Conservation (phyloP, 2,329 filamentous ascomycete genomes). For the Alternaria incomplexa region DNA sequence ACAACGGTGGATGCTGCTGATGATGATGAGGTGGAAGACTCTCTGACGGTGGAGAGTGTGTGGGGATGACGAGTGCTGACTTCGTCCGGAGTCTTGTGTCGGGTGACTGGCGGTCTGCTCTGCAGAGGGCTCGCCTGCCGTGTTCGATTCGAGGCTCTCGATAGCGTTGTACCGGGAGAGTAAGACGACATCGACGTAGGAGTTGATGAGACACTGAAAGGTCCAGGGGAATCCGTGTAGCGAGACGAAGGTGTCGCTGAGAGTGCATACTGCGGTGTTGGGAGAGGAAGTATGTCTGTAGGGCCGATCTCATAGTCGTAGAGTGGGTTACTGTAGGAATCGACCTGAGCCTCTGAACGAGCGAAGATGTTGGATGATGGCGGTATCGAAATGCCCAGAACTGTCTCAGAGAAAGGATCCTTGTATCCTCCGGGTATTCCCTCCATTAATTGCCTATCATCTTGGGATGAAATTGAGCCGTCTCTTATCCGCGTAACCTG, state of each 20-base stretch:
- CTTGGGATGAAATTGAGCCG: slow-evolving; percentile 44
- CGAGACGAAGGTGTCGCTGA: slow-evolving; percentile 77
- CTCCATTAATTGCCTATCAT: slow-evolving; percentile 33
- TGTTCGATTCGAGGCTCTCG: slow-evolving; percentile 53
- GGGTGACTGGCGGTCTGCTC: slow-evolving; percentile 66
- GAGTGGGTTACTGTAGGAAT: slow-evolving; percentile 26
- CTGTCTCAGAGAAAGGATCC: slow-evolving; percentile 52
- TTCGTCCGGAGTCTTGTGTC: slow-evolving; percentile 62
- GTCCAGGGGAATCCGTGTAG: slow-evolving; percentile 74
- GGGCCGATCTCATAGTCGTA: slow-evolving; percentile 59
- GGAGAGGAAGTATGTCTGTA: slow-evolving; percentile 70
- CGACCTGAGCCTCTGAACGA: slow-evolving; percentile 34
- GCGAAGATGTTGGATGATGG: slow-evolving; percentile 41
- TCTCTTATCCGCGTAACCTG: slow-evolving; percentile 41
- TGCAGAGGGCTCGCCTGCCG: slow-evolving; percentile 63
- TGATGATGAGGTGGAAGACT: slow-evolving; percentile 74
- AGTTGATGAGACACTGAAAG: slow-evolving; percentile 78
- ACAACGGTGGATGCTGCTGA: slow-evolving; percentile 73
- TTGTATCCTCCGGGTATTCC: slow-evolving; percentile 43
- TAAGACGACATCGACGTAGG: slow-evolving; percentile 79
- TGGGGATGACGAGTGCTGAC: slow-evolving; percentile 57
- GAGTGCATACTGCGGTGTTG: slow-evolving; percentile 69
- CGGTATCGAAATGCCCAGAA: slow-evolving; percentile 52
- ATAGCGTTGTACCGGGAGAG: slow-evolving; percentile 66
- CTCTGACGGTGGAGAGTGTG: slow-evolving; percentile 69